These are phyloP conservation scores for Sugiyamaella grinbergsii DNA, from an alignment of 1,139 yeast genomes.

Conservation along the genomic window DNA sequence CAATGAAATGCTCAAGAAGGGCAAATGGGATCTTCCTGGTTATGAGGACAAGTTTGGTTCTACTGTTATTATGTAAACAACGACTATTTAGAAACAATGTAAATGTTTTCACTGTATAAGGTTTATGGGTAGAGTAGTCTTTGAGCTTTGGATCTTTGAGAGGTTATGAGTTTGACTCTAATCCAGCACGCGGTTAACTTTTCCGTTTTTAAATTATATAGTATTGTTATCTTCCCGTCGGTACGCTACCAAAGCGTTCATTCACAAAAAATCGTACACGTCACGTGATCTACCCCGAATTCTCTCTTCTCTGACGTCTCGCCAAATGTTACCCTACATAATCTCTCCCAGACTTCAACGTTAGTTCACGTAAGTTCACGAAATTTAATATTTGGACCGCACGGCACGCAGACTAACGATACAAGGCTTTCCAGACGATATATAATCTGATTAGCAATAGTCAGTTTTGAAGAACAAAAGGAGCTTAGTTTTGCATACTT, in stretches of 20 bases:
- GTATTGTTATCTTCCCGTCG: no score
- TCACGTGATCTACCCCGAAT: no score
- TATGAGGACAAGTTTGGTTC: constrained; percentile 97
- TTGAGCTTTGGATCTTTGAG: background rate
- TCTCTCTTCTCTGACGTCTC: no score
- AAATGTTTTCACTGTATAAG: background rate
- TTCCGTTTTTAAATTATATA: no score
- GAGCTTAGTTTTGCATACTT: no score
- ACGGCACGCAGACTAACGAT: constrained; percentile 1
- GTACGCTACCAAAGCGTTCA: no score
- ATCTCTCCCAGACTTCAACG: background rate
- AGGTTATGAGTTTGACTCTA: no score
- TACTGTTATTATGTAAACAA: constrained; percentile 80
- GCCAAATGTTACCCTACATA: background rate
- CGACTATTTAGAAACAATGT: background rate
- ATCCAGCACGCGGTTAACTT: no score
- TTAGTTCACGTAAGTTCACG: constrained; percentile 1
- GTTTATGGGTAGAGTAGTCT: background rate
- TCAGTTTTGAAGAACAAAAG: no score
- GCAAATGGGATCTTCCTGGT: constrained; percentile 98
- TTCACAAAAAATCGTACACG: no score
- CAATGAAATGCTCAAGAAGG: constrained; percentile 90
- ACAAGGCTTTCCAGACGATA: background rate
- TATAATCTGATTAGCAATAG: no score
- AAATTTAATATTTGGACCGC: background rate